phyloP scores from a whole-genome alignment of 768 basidiomycete species.

The Amanita muscaria region DNA sequence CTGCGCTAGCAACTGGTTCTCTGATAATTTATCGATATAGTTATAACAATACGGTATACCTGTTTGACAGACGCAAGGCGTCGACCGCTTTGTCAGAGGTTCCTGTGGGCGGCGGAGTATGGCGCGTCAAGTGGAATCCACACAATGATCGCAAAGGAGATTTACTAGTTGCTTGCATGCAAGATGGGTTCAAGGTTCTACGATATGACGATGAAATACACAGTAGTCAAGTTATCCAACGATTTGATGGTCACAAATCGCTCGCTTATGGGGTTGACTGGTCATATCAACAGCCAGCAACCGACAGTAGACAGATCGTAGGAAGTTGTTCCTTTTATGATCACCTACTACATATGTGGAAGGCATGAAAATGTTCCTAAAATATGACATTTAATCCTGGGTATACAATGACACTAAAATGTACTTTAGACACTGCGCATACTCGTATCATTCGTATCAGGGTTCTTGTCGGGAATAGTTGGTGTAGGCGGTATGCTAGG shows the following conservation, averaged over 20 bases:
- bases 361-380: conserved; percentile 45
- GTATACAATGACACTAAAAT: too few relatives aligned
- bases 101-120: conserved; percentile 84
- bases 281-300: conserved; percentile 38
- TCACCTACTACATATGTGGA: conserved; percentile 75
- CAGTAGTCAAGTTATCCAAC: conserved; percentile 34
- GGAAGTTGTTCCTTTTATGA: conserved; percentile 97
- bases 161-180: conserved; percentile 94
- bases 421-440: too few relatives aligned
- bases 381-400: too few relatives aligned
- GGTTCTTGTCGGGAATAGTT: too few relatives aligned
- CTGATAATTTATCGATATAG: conserved; percentile 28
- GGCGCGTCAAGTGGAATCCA: conserved; percentile 97
- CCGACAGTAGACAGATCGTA: conserved; percentile 40
- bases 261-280: conserved; percentile 93
- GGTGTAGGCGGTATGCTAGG: conserved; percentile 22
- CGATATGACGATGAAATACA: conserved; percentile 29
- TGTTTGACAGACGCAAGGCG: conserved; percentile 78
- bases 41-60: conserved; percentile 71
- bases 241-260: conserved; percentile 70
- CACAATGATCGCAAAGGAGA: conserved; percentile 53
- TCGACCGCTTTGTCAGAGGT: conserved; percentile 44
- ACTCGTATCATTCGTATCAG: too few relatives aligned
- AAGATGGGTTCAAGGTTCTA: conserved; percentile 89
- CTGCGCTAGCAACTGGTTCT: neutral